Base-by-base conservation (phyloP, 495 filamentous ascomycete genomes). In the Penicillium pancosmium region DNA sequence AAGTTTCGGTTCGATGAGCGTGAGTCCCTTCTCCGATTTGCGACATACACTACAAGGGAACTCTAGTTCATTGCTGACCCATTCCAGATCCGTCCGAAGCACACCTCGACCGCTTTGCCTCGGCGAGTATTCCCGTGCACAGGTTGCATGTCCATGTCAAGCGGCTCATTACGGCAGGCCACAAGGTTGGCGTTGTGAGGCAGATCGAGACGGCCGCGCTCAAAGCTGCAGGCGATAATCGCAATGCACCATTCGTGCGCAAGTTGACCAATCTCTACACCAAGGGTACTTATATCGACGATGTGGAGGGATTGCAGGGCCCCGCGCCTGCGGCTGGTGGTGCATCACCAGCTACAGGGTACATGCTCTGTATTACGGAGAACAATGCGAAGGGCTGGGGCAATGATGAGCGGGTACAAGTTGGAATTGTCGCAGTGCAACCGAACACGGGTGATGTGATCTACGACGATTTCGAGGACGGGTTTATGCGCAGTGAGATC, bases 151-250 rank as follows among this genome's bases (percentile, higher is more conserved):
- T 99, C 5, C 94, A 98, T 68, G 93, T 94, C 31, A 97, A 97
- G 71, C 88, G 95, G 6, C 83, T 99, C 1, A 89, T 99, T 13
- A 84, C 88, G 3, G 92, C 94, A 1, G 94, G 94, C 5, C 88
- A 97, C 69, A 99, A 99, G 68, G 93, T 99, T 48, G 94, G 94
- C 13, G 87, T 99, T 9, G 94, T 99, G 1, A 82, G 95, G 18
- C 94, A 99, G 73, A 78, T 96, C n/a, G 94, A 99, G 73, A 99
- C 94, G 0, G 94, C 94, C n/a, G 94, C 94, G 0, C 77, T 99
- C 56, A 99, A 99, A 69, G 95, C 95, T 36, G 94, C 87, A 8
- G 95, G 94, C 6, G 92, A 97, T 71, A 99, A 99, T 70, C 84
- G 90, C 55, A 97, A 96, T 68, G 85, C 91, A 1, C 92, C 94